These are phyloP conservation scores for Solanum pennellii DNA, from an alignment of 257 asterid genomes.

Conservation along the genomic window DNA sequence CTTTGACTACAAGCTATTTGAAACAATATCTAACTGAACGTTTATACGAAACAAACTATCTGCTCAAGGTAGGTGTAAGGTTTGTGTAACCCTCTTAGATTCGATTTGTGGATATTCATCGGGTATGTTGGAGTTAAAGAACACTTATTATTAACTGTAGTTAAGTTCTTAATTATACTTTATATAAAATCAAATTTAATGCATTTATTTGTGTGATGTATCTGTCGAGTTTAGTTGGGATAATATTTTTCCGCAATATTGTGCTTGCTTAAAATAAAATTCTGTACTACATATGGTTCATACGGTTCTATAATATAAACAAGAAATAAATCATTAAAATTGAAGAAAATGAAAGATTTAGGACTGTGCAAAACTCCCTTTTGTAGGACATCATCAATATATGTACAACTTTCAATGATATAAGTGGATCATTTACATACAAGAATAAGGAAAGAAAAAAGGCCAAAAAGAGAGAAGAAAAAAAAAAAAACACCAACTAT, in stretches of 20 bases:
- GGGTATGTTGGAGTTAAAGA: no score
- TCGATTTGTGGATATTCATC: not conserved
- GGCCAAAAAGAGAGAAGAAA: not conserved
- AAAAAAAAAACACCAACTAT: not conserved
- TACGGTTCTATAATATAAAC: no score
- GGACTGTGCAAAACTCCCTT: not conserved
- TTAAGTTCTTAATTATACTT: no score
- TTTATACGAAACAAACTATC: not conserved
- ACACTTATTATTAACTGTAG: no score
- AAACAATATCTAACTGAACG: not conserved
- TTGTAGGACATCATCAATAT: not conserved
- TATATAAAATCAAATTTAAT: no score
- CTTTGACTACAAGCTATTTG: not conserved
- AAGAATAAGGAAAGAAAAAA: not conserved
- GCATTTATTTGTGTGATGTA: no score
- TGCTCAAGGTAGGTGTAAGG: not conserved
- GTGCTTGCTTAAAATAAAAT: not conserved
- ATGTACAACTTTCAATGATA: not conserved
- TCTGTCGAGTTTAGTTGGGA: no score
- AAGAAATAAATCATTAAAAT: not conserved
- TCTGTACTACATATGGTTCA: not conserved
- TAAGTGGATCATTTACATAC: not conserved
- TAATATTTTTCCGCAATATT: not conserved
- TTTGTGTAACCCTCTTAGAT: not conserved
- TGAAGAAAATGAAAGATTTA: not conserved